phyloP scores from a whole-genome alignment of 73 alveolate species.

The Tetrahymena elliotti region DNA sequence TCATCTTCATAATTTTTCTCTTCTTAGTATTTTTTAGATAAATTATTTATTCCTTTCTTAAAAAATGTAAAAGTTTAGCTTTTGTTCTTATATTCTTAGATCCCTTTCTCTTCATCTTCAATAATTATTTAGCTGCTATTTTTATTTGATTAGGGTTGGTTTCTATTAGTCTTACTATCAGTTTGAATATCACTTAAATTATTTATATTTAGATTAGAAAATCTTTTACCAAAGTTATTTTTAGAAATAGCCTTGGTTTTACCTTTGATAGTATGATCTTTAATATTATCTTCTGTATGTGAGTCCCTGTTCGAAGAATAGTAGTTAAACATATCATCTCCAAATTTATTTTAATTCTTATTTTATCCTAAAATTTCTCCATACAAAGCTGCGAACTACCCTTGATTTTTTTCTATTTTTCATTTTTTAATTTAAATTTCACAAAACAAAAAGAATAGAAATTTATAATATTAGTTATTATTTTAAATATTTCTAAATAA shows the following conservation, averaged over 20 bases:
- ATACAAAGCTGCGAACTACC: background rate
- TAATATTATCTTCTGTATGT: background rate
- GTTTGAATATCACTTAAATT: background rate
- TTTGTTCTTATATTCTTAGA: background rate
- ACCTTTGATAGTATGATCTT: background rate
- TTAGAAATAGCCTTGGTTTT: background rate
- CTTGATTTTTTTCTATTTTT: background rate
- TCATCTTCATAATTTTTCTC: background rate
- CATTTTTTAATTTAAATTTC: background rate
- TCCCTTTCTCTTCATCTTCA: background rate
- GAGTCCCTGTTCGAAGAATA: background rate
- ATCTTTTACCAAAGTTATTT: background rate
- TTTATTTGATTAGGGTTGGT: background rate
- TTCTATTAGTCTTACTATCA: background rate
- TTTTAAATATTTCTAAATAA: background rate
- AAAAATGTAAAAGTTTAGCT: background rate
- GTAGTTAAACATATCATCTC: background rate
- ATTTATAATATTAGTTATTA: no score
- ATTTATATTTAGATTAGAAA: background rate
- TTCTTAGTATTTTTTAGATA: background rate
- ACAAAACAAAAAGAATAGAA: background rate
- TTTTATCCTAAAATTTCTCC: background rate
- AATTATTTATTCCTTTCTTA: background rate
- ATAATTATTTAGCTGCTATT: background rate
- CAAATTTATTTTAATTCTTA: background rate